phyloP scores from a whole-genome alignment of 208 protist species.

The Leishmania mexicana region DNA sequence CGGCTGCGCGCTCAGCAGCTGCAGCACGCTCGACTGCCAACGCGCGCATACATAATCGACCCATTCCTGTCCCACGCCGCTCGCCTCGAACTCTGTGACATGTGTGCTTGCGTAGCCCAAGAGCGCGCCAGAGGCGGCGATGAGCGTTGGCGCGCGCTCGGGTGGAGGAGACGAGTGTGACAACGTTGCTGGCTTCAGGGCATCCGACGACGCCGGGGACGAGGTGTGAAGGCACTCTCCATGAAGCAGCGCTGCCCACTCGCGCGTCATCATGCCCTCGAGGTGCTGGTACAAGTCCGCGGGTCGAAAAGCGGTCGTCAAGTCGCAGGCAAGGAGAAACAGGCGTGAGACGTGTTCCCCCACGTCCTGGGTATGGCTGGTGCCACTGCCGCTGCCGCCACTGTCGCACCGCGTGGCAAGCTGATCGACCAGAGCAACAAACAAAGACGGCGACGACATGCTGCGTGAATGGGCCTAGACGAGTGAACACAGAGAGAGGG shows the following conservation, averaged over 20 bases:
- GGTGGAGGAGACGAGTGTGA: background rate
- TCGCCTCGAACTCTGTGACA: background rate
- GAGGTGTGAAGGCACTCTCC: background rate
- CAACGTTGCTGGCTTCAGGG: background rate
- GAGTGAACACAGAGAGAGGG: background rate
- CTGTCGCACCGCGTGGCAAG: slow-evolving; percentile 21
- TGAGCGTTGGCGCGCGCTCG: slow-evolving; percentile 4
- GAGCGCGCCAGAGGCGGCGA: slow-evolving; percentile 30
- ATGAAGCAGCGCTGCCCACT: slow-evolving; percentile 16
- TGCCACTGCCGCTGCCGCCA: slow-evolving; percentile 1
- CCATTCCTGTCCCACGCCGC: slow-evolving; percentile 3
- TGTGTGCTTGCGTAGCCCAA: slow-evolving; percentile 16
- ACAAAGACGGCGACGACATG: slow-evolving; percentile 2
- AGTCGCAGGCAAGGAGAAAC: slow-evolving; percentile 29
- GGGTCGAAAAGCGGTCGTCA: slow-evolving; percentile 11
- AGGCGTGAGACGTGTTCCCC: slow-evolving; percentile 18
- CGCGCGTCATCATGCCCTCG: slow-evolving; percentile 17
- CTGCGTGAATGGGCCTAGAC: background rate
- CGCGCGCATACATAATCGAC: background rate
- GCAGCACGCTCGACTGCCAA: slow-evolving; percentile 36
- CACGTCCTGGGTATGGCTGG: slow-evolving; percentile 4
- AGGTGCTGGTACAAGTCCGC: slow-evolving; percentile 16
- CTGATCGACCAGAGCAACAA: slow-evolving; percentile 23
- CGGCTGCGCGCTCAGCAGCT: slow-evolving; percentile 45
- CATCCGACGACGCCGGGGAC: background rate